Base-by-base conservation (phyloP, 106 monocot genomes). In the Apostasia ramifera region DNA sequence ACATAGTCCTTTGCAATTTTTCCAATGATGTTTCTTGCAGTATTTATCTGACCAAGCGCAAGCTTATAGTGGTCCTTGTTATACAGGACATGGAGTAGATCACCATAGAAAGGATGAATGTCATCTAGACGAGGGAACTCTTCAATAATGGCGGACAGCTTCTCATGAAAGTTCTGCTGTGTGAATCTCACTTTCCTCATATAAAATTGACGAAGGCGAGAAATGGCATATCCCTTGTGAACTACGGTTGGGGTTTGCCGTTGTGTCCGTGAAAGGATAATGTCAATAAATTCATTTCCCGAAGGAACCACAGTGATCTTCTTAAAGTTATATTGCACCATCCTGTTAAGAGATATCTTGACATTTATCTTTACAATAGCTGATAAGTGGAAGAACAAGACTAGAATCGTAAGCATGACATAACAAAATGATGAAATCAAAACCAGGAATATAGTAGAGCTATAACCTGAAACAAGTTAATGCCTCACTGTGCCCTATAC, bases 311-410 rank as follows among this genome's bases (percentile, higher is more conserved):
- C 81, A 3, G 98, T 93, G 41, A 98, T 93, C 61, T 83, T 85
- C 90, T 98, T 98, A 78, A 98, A 98, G 57, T 93, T 93, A 72
- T 90, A 98, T 58, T 97, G 97, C 75, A 97, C 97, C 97, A 97
- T 97, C 74, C 71, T 86, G 37, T 38, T 40, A 12, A 48, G 42
- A 69, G 41, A 14, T 8, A 65, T 48, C 48, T 48, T 13, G 1
- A 11, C 26, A 26, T 26, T 26, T 26, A 26, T 26, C 26, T 26
- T 26, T 26, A 26, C 26, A 26, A 26, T 26, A 26, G 26, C 26
- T 26, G 26, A 26, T 26, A 26, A 26, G 26, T 26, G 26, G 26
- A 26, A 26, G 26, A 26, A 26, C 26, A 26, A 26, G 26, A 26
- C 26, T 26, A 26, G 26, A 26, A 26, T 26, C 26, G 26, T 26